Base-by-base conservation (phyloP, 1,284 basidiomycete species). In the Irpex sp. region DNA sequence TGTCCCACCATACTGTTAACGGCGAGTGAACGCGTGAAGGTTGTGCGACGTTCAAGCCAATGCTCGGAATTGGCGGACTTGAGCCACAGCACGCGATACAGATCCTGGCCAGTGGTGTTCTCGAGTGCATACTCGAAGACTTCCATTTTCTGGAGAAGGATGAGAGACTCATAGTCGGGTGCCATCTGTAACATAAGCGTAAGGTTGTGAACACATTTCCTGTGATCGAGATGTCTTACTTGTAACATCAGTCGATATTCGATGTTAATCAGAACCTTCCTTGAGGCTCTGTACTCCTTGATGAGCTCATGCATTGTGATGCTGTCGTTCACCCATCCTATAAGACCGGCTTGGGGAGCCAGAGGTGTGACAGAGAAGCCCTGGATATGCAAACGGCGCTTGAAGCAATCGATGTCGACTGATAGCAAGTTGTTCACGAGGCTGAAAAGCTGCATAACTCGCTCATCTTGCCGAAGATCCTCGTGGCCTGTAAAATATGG, bases 121-220 rank as follows among this genome's bases (percentile, higher is more conserved):
- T 99, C 97, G 50, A 99, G 82, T 3, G 97, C 97, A 72, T 99
- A 99, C 76, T 99, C 95, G 77, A 99, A 99, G 17, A 99, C 97
- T 75, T 99, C 97, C 49, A 99, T 94, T 80, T 99, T 99, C 76
- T 99, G 96, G 65, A 99, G 84, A 2, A 98, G 81, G 36, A 93
- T 95, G 51, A 99, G 81, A 69, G 91, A 92, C 76, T 99, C 97
- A 75, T 99, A 99, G 76, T 99, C 97, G 7, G 97, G 97, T 9
- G 97, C 97, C 97, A 99, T 99, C 92, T 98, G 71, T n/a, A 49
- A 36, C 3, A 3, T 26, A 26, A 26, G 26, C 26, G 26, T 26
- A 1, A 26, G 26, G 26, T 26, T 26, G 26, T 26, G 26, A 26
- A 26, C 4, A 3, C n/a, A 26, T 26, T 26, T 21, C 37, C 11